Conservation (phyloP, 2,329 filamentous ascomycete genomes). For the Clarireedia hainanense region DNA sequence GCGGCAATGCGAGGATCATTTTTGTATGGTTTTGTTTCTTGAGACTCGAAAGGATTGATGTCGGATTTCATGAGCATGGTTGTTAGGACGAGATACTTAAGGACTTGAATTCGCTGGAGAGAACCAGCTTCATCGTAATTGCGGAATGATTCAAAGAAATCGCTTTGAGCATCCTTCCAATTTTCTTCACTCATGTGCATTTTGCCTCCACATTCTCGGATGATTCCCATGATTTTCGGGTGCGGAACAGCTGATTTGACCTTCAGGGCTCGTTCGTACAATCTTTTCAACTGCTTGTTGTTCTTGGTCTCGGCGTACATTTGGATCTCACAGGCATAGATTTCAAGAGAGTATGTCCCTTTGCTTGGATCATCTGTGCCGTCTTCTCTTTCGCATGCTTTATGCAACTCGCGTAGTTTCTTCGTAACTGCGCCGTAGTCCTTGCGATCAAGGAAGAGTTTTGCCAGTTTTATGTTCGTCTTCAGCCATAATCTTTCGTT, state of each 20-base stretch:
- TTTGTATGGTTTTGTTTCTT: constrained; percentile 97
- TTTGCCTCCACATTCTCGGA: constrained; percentile 96
- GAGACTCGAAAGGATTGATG: constrained; percentile 98
- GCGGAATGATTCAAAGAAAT: constrained; percentile 98
- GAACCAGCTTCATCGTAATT: constrained; percentile 99
- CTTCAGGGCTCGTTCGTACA: constrained; percentile 85
- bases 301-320: constrained; percentile 97
- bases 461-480: constrained; percentile 94
- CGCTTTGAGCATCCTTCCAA: constrained; percentile 93
- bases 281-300: constrained; percentile 89
- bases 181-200: constrained; percentile 99
- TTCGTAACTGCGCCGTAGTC: constrained; percentile 73
- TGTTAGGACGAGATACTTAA: constrained; percentile 92
- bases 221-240: constrained; percentile 98
- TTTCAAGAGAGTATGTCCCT: constrained; percentile 90
- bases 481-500: constrained; percentile 97
- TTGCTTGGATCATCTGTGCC: constrained; percentile 89
- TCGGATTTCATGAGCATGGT: constrained; percentile 98
- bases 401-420: constrained; percentile 83
- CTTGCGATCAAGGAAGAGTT: constrained; percentile 83
- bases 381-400: constrained; percentile 78
- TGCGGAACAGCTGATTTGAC: constrained; percentile 97
- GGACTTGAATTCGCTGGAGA: constrained; percentile 88
- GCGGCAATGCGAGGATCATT: constrained; percentile 89
- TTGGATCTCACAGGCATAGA: constrained; percentile 95